These are phyloP conservation scores for Akanthomyces lecanii DNA, from an alignment of 2,329 filamentous ascomycete species.

Conservation along the genomic window DNA sequence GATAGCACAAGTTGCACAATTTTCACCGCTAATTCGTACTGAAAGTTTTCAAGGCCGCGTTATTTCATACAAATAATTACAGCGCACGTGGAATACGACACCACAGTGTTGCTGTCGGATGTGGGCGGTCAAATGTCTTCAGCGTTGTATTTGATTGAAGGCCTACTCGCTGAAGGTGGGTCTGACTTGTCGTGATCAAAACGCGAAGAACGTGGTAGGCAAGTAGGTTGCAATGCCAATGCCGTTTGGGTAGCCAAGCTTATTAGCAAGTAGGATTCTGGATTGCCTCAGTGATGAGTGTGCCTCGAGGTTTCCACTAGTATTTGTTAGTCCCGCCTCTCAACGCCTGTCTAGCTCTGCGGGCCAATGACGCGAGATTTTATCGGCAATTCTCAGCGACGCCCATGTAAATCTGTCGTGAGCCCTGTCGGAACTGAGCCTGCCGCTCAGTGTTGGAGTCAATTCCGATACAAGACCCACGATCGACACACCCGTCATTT, in stretches of 20 bases:
- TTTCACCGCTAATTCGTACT: not conserved
- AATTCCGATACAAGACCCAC: constrained; percentile 1
- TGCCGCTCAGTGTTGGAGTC: not conserved
- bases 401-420: not conserved
- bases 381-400: not conserved
- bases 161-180: not conserved
- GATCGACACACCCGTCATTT: not conserved
- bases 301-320: not conserved
- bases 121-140: not conserved
- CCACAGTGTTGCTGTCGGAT: not conserved
- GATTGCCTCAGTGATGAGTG: not conserved
- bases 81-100: too few relatives aligned
- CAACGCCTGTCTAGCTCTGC: not conserved
- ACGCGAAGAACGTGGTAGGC: too few relatives aligned
- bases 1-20: not conserved
- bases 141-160: not conserved
- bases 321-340: not conserved
- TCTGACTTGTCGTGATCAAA: too few relatives aligned
- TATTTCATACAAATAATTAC: not conserved
- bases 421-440: constrained; percentile 2
- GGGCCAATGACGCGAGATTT: not conserved
- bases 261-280: not conserved
- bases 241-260: not conserved
- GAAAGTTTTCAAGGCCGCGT: not conserved
- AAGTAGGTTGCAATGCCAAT: not conserved